Evolutionary conservation across 73 alveolate species (phyloP).

Genomic region (Halteria grandinella): DNA sequence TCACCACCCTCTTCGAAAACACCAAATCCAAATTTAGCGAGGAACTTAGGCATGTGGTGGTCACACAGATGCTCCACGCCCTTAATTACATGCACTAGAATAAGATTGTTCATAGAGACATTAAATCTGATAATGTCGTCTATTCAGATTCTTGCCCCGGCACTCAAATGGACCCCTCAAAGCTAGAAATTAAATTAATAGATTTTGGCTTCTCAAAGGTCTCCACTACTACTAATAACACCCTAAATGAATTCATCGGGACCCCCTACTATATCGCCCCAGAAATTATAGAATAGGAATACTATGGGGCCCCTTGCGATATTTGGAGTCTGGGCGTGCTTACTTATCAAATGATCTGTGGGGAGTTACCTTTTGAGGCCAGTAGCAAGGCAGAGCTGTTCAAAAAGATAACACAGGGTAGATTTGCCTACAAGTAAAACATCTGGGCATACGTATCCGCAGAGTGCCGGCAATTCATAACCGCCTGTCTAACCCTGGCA

Average conservation of each 20-base stretch:
- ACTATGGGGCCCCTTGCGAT: conserved; percentile 63
- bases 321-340: conserved; percentile 70
- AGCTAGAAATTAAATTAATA: not conserved
- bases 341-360: conserved; percentile 55
- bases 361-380: conserved; percentile 65
- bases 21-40: too few species aligned
- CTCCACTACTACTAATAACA: not conserved
- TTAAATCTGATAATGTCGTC: too few species aligned
- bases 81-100: too few species aligned
- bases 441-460: not conserved
- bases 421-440: not conserved
- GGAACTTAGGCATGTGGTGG: too few species aligned
- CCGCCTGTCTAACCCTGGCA: not conserved
- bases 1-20: too few species aligned
- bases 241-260: conserved; percentile 36
- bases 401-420: not conserved
- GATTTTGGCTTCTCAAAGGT: conserved; percentile 7
- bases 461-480: not conserved
- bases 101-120: too few species aligned
- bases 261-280: conserved; percentile 74
- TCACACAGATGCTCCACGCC: too few species aligned
- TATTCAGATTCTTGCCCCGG: not conserved
- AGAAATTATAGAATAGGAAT: conserved; percentile 56
- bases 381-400: not conserved
- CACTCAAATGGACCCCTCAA: not conserved